Evolutionary conservation across 306 rosid genomes (phyloP).

Genomic region (Cercis canadensis): DNA sequence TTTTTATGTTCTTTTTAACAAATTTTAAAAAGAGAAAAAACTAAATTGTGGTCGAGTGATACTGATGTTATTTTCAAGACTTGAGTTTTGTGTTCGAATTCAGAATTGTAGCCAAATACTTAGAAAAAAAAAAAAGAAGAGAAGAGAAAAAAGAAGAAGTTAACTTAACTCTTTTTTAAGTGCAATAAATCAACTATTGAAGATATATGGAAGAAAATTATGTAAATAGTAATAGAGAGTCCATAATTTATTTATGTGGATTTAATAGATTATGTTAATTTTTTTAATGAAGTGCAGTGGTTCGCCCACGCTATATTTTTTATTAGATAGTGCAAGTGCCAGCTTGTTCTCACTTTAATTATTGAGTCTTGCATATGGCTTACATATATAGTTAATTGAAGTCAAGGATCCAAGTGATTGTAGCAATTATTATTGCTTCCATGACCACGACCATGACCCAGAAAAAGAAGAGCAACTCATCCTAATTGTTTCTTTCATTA

Average conservation of each 20-base stretch:
- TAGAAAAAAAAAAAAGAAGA: too few species aligned
- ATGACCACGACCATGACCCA: not conserved
- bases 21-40: too few species aligned
- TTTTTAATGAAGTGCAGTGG: not conserved
- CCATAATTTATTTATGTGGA: constrained; percentile 9
- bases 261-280: not conserved
- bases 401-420: constrained; percentile 15
- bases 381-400: constrained; percentile 1
- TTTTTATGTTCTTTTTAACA: not conserved
- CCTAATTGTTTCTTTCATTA: not conserved
- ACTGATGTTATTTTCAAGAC: too few species aligned
- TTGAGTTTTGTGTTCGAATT: too few species aligned
- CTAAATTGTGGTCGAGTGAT: too few species aligned
- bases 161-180: too few species aligned
- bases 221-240: constrained; percentile 1
- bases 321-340: constrained; percentile 4
- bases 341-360: not conserved
- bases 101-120: too few species aligned
- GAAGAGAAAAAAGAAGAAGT: not conserved
- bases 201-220: not conserved
- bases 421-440: too few species aligned
- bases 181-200: not conserved
- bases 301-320: not conserved
- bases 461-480: not conserved
- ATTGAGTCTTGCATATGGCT: constrained; percentile 1